Evolutionary conservation across 2,329 filamentous ascomycete species (phyloP).

Genomic region (Calonectria pseudoreteaudii): DNA sequence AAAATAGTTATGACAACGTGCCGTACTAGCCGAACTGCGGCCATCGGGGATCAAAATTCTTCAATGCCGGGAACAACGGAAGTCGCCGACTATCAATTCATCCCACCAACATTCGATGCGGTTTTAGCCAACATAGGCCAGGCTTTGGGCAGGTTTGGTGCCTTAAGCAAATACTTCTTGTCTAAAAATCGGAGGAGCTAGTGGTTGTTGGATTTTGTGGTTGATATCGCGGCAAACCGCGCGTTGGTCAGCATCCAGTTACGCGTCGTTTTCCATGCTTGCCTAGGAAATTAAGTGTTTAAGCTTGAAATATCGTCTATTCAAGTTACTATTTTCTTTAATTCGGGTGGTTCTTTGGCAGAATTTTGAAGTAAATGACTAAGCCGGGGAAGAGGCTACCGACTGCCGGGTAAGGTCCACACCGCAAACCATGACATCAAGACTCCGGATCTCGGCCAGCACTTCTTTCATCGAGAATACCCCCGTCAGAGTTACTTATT

Average conservation of each 20-base stretch:
- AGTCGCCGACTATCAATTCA: not conserved
- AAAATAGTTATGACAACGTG: not conserved
- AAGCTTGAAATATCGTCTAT: not conserved
- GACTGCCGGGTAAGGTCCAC: not conserved
- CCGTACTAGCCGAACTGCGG: not conserved
- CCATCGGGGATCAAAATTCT: not conserved
- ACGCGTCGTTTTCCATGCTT: not conserved
- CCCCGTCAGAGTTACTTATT: not conserved
- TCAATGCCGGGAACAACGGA: not conserved
- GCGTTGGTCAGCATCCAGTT: not conserved
- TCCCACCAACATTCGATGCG: no score
- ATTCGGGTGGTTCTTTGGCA: not conserved
- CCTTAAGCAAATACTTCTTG: not conserved
- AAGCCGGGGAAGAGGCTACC: not conserved
- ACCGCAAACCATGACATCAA: not conserved
- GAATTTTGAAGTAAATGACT: not conserved
- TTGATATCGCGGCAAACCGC: not conserved
- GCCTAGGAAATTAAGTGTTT: not conserved
- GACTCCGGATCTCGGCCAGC: not conserved
- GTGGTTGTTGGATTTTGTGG: not conserved
- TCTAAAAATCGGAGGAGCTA: not conserved
- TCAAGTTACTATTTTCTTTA: not conserved
- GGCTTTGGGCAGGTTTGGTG: no score
- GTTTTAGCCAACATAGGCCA: not conserved
- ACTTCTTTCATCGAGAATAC: not conserved